These are phyloP conservation scores for Colletotrichum magnum DNA, from an alignment of 2,329 filamentous ascomycete genomes.

Conservation along the genomic window DNA sequence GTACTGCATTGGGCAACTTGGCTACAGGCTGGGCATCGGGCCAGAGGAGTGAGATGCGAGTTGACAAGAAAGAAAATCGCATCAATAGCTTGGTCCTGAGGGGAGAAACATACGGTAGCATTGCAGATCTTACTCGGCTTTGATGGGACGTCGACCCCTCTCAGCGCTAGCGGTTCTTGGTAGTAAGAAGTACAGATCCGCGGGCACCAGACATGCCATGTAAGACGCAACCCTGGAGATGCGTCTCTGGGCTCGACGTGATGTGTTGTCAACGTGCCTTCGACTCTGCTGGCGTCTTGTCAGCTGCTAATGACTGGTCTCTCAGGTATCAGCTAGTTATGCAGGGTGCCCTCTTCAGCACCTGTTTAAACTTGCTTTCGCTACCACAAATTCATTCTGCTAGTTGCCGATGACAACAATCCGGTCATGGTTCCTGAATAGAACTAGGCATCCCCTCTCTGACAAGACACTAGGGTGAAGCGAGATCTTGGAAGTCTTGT, in stretches of 20 bases:
- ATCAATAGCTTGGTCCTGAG: not conserved
- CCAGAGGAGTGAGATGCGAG: not conserved
- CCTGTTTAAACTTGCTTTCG: not conserved
- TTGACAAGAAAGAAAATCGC: not conserved
- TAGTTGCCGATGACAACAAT: not conserved
- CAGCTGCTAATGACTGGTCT: not conserved
- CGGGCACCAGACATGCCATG: not conserved
- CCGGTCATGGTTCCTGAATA: not conserved
- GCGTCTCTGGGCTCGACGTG: too few species aligned
- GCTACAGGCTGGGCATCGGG: conserved; percentile 3
- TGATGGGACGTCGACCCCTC: not conserved
- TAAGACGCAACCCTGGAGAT: not conserved
- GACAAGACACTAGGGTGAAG: not conserved
- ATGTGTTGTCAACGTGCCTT: not conserved
- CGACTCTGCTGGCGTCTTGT: too few species aligned
- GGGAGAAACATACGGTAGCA: not conserved
- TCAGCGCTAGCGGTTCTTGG: not conserved
- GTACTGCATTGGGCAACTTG: not conserved
- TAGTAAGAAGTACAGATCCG: not conserved
- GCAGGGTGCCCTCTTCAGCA: not conserved
- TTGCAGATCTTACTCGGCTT: not conserved
- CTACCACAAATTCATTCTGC: not conserved
- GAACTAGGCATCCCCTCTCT: not conserved
- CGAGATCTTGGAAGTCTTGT: not conserved
- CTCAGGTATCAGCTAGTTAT: not conserved